phyloP scores from a whole-genome alignment of 108 stramenopile species.

The Nannochloropsis gaditana region DNA sequence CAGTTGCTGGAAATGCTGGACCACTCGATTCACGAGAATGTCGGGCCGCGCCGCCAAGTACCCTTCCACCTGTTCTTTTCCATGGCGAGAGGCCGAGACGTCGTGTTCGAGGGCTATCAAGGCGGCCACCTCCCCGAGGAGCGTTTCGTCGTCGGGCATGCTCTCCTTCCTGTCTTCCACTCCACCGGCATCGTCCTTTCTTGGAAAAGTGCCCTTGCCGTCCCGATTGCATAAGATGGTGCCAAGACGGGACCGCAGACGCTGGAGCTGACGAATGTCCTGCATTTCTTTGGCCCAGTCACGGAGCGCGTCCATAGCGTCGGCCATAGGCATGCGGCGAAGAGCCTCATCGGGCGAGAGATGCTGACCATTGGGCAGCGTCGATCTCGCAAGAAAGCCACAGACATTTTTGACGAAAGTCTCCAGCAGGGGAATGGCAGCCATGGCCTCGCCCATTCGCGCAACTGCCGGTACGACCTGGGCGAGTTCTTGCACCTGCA shows the following conservation, averaged over 20 bases:
- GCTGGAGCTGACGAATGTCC: neutral
- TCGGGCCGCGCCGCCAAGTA: conserved; percentile 35
- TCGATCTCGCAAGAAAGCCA: conserved; percentile 21
- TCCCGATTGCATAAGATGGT: neutral
- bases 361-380: conserved; percentile 24
- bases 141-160: neutral
- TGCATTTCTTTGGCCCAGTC: neutral
- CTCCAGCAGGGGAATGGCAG: conserved; percentile 40
- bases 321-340: neutral
- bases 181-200: neutral
- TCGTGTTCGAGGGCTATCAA: neutral
- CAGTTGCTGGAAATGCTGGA: conserved; percentile 41
- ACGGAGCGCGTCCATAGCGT: neutral
- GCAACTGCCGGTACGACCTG: conserved; percentile 35
- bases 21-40: conserved; percentile 34
- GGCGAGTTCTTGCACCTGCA: conserved; percentile 35
- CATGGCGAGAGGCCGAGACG: conserved; percentile 27
- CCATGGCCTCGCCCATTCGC: conserved; percentile 41
- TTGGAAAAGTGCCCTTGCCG: neutral
- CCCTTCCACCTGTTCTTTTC: conserved; percentile 26
- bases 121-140: neutral
- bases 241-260: neutral
- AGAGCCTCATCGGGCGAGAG: neutral
- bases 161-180: conserved; percentile 8
- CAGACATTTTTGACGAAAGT: conserved; percentile 42